phyloP scores from a whole-genome alignment of 495 filamentous ascomycete genomes.

The Penicillium roqueforti region DNA sequence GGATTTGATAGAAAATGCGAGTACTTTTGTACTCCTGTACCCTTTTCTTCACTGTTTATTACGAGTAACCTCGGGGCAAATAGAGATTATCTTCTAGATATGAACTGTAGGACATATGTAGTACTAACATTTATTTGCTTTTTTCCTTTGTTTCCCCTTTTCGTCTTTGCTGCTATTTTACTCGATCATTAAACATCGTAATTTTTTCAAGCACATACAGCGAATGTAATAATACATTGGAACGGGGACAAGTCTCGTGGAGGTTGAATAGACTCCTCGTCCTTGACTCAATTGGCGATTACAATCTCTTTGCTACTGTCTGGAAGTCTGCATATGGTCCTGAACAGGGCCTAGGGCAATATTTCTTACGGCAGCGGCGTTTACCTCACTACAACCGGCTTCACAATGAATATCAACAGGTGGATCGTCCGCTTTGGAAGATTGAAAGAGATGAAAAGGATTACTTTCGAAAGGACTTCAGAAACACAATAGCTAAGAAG shows the following conservation, averaged over 20 bases:
- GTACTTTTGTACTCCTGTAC: too few relatives aligned
- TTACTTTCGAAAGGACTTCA: conserved; percentile 19
- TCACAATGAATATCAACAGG: conserved; percentile 16
- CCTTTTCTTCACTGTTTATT: too few relatives aligned
- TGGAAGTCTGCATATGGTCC: conserved; percentile 13
- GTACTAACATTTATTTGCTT: background rate
- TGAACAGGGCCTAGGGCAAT: conserved; percentile 11
- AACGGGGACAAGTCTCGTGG: conserved; percentile 15
- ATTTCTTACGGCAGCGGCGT: conserved; percentile 13
- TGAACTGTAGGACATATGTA: background rate
- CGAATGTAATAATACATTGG: too few relatives aligned
- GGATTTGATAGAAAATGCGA: too few relatives aligned
- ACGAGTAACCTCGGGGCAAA: background rate
- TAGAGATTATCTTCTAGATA: background rate
- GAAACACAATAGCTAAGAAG: conserved; percentile 24
- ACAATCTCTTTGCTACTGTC: conserved; percentile 14
- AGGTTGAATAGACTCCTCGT: conserved; percentile 20
- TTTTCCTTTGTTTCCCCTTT: too few relatives aligned
- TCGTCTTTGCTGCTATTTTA: too few relatives aligned
- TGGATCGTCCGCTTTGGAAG: conserved; percentile 16
- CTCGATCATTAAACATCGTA: conserved; percentile 10
- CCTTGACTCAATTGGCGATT: conserved; percentile 17
- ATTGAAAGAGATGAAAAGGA: conserved; percentile 18
- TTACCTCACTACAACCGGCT: conserved; percentile 17
- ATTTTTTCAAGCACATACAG: too few relatives aligned